Conservation (phyloP, 2,329 filamentous ascomycete species). For the Venturia nashicola region DNA sequence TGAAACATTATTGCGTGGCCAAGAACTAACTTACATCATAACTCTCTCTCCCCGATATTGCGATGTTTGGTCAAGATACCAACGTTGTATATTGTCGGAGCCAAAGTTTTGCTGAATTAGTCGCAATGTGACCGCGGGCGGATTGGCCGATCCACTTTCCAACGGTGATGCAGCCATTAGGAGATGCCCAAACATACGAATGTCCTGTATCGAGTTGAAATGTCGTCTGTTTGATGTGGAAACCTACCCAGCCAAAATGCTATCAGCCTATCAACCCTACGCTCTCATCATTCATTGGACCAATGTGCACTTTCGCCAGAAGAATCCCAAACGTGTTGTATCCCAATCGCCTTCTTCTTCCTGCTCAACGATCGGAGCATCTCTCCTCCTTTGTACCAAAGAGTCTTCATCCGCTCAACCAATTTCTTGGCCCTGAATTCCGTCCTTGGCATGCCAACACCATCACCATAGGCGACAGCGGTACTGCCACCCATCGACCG, state of each 20-base stretch:
- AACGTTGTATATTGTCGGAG: not conserved
- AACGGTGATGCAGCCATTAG: not conserved
- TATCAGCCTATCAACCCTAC: not conserved
- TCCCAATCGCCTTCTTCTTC: not conserved
- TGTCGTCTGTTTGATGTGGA: not conserved
- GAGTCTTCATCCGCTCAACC: conserved; percentile 24
- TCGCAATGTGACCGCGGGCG: not conserved
- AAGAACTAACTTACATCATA: not conserved
- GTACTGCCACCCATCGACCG: not conserved
- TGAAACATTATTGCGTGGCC: not conserved
- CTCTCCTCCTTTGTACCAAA: conserved; percentile 21
- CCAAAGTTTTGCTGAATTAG: not conserved
- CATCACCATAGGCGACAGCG: conserved; percentile 15
- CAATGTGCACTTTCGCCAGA: conserved; percentile 5
- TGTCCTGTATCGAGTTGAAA: not conserved
- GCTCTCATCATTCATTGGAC: not conserved
- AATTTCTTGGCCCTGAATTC: conserved; percentile 28
- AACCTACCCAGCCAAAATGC: not conserved
- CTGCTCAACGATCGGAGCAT: conserved; percentile 9
- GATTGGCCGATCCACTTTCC: not conserved
- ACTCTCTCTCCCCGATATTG: not conserved
- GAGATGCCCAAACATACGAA: not conserved
- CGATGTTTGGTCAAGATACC: not conserved
- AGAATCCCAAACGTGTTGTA: conserved; percentile 5
- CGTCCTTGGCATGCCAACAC: conserved; percentile 24